phyloP scores from a whole-genome alignment of 2,329 filamentous ascomycete genomes.

The Stagonosporopsis rhizophila region DNA sequence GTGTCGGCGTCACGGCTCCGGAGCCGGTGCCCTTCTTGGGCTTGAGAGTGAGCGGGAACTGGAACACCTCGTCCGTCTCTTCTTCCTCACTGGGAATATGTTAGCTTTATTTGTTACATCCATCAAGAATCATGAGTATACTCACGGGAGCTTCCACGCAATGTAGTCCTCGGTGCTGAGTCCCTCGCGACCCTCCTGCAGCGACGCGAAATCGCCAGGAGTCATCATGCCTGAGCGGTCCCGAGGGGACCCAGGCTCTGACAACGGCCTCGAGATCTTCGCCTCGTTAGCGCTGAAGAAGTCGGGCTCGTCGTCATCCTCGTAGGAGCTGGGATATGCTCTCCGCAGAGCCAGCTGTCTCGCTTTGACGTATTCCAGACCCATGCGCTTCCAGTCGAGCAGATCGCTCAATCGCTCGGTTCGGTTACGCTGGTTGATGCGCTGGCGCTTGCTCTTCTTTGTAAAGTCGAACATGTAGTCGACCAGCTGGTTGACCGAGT shows the following conservation, averaged over 20 bases:
- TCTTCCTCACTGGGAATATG: conserved; percentile 70
- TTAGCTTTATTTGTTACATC: conserved; percentile 36
- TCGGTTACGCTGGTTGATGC: conserved; percentile 97
- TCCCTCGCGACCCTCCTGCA: conserved; percentile 93
- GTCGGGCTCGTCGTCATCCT: conserved; percentile 77
- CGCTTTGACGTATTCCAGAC: conserved; percentile 98
- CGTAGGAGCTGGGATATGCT: conserved; percentile 89
- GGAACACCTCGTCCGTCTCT: conserved; percentile 84
- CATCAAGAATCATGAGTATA: conserved; percentile 41
- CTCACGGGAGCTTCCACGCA: conserved; percentile 97
- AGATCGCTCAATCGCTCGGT: conserved; percentile 95
- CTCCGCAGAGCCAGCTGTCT: conserved; percentile 88
- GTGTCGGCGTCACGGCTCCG: conserved; percentile 41
- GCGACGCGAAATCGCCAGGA: conserved; percentile 93
- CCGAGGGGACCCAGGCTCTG: conserved; percentile 89
- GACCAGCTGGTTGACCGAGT: conserved; percentile 94
- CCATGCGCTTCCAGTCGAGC: conserved; percentile 99
- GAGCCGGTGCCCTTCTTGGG: conserved; percentile 51
- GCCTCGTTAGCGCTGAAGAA: conserved; percentile 92
- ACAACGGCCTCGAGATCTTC: conserved; percentile 94
- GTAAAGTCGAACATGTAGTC: conserved; percentile 94
- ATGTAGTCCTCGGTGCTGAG: conserved; percentile 97
- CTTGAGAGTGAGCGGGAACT: conserved; percentile 72
- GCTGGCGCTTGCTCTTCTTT: conserved; percentile 90
- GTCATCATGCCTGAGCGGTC: conserved; percentile 98